phyloP scores from a whole-genome alignment of 1,139 yeast genomes.

The Saccharomycopsis crataegensis region DNA sequence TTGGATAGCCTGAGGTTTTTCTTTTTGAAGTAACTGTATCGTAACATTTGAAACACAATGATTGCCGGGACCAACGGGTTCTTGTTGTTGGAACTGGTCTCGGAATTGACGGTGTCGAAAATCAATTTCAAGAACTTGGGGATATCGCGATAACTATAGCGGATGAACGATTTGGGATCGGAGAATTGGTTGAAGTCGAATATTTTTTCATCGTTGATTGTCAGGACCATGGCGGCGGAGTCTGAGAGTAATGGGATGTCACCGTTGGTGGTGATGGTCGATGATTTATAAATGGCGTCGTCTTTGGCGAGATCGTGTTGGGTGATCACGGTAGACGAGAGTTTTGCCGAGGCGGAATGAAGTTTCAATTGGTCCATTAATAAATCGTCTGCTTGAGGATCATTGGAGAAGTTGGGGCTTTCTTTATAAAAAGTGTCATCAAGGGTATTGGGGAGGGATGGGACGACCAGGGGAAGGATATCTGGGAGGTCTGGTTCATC shows the following conservation, averaged over 20 bases:
- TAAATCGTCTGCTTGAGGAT: slow-evolving; percentile 29
- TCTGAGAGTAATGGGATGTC: not conserved
- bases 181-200: slow-evolving; percentile 28
- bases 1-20: slow-evolving; percentile 48
- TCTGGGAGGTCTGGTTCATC: not conserved
- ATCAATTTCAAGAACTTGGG: slow-evolving; percentile 54
- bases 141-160: slow-evolving; percentile 61
- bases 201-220: slow-evolving; percentile 5
- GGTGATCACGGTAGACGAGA: slow-evolving; percentile 13
- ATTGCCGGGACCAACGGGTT: slow-evolving; percentile 44
- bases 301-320: slow-evolving; percentile 23
- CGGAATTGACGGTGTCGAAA: slow-evolving; percentile 52
- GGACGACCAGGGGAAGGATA: not conserved
- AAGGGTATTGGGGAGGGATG: not conserved
- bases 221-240: not conserved
- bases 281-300: slow-evolving; percentile 21
- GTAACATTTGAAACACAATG: slow-evolving; percentile 53
- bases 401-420: not conserved
- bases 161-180: slow-evolving; percentile 45
- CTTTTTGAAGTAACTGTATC: slow-evolving; percentile 54
- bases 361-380: slow-evolving; percentile 42
- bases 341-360: slow-evolving; percentile 37
- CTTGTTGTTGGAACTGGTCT: slow-evolving; percentile 37
- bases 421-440: slow-evolving; percentile 10
- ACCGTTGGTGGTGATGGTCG: not conserved